Base-by-base conservation (phyloP, 148 eudicot genomes). In the Diospyros kaki region DNA sequence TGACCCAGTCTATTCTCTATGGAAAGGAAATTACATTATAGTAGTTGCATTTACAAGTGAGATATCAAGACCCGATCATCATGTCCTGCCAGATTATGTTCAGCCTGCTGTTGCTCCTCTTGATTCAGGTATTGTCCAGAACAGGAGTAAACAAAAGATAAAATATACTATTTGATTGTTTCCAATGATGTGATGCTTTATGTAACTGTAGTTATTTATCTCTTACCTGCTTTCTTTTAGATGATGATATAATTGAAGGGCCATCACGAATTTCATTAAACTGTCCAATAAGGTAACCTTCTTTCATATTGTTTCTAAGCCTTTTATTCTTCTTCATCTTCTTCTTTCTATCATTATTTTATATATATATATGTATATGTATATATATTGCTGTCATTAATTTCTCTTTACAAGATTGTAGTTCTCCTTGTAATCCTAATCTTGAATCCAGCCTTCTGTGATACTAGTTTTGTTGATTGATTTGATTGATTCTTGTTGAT, bases 271-370 rank as follows among this genome's bases (percentile, higher is more conserved):
- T 95, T 71, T 85, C 94, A 70, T 88, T 95, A 61, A 89, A 88
- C 75, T 95, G 97, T 74, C 99, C 97, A 54, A 90, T 95, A 79
- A 95, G 97, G 99, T 95, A 83, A 78, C 59, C 7, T 8, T 63
- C 50, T 56, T 53, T 12, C 12, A 9, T 6, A 7, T 28, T 9
- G 44, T 62, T 67, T 44, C 4, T 7, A 46, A 41, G 52, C 18
- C 53, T 51, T 54, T 1, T 43, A 3, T 10, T 12, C 43, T 65
- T 43, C 48, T 50, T 9, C 50, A 50, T 51, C 58, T 73, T 63
- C 56, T 18, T 39, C n/a, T 73, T 28, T 28, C 28, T 28, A 0
- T 28, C 58, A 60, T 41, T 45, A 7, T n/a, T 58, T 58, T 58
- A n/a, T 28, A 42, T 71, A 1, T 45, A 2, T 14, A 61, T n/a